phyloP scores from a whole-genome alignment of 306 rosid species.

The Prunus mume region DNA sequence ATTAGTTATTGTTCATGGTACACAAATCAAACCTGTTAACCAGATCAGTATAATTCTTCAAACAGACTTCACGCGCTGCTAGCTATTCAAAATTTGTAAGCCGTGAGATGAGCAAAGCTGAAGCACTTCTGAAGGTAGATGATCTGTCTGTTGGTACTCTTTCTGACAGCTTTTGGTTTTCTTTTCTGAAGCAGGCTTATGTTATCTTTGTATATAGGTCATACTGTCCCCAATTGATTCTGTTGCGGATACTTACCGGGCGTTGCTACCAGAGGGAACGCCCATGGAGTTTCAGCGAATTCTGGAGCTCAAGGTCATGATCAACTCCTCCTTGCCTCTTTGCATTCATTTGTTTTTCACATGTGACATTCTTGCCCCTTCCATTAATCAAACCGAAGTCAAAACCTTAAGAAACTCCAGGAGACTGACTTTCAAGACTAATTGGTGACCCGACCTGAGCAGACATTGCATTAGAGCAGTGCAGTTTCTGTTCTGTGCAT shows the following conservation, averaged over 20 bases:
- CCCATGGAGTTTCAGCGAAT: conserved; percentile 98
- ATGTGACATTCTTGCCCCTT: not conserved
- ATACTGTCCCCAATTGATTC: conserved; percentile 95
- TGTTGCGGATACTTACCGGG: conserved; percentile 94
- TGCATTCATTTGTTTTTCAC: conserved; percentile 3
- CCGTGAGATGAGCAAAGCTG: conserved; percentile 99
- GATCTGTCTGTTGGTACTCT: conserved; percentile 8
- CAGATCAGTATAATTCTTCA: conserved; percentile 14
- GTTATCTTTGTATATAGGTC: conserved; percentile 46
- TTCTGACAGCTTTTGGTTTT: conserved; percentile 11
- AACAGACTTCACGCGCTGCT: conserved; percentile 89
- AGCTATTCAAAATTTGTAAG: conserved; percentile 91
- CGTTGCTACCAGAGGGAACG: conserved; percentile 96
- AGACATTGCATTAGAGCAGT: not conserved
- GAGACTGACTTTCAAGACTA: not conserved
- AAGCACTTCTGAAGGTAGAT: conserved; percentile 92
- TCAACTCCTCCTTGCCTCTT: conserved; percentile 21
- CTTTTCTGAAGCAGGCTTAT: conserved; percentile 16
- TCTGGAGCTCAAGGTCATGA: conserved; percentile 88
- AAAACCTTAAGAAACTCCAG: not conserved
- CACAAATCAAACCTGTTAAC: conserved; percentile 16
- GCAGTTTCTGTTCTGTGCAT: not conserved
- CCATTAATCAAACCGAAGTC: not conserved
- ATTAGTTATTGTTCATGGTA: conserved; percentile 3
- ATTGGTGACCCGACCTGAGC: not conserved